Percentiles rank a stretch among this genome's conserved stretches.
These are phyloP conservation scores for Aegilops speltoides DNA, from an alignment of 176 grass and related monocot species.

Conservation along the genomic window DNA sequence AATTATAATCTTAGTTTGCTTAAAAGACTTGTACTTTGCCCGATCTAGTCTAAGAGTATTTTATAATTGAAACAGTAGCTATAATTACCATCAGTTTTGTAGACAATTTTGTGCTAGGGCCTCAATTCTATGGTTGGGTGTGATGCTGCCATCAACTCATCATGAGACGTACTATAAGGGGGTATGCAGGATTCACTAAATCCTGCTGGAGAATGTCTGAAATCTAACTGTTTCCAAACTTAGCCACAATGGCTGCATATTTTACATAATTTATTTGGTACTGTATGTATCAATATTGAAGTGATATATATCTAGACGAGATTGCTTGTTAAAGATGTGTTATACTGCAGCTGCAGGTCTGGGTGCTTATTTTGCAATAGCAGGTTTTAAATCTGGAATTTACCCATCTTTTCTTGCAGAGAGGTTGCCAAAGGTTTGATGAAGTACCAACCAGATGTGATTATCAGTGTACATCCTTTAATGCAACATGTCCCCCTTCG, in stretches of 20 bases:
- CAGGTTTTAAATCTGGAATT: slow-evolving; percentile 14
- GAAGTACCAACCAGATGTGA: slow-evolving; percentile 98
- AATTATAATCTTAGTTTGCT: background rate
- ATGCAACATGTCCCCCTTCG: slow-evolving; percentile 98
- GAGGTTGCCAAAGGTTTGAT: slow-evolving; percentile 97
- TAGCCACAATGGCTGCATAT: background rate
- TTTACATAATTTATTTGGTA: background rate
- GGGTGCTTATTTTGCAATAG: background rate
- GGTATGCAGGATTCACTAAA: background rate
- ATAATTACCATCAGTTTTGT: background rate
- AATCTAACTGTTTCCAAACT: background rate
- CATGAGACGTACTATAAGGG: background rate
- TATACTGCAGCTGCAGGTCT: background rate
- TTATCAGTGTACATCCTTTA: slow-evolving; percentile 98
- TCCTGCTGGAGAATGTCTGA: slow-evolving; percentile 1
- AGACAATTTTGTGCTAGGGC: slow-evolving; percentile 1
- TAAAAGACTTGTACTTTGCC: background rate
- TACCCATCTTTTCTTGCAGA: slow-evolving; percentile 39
- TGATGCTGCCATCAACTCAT: background rate
- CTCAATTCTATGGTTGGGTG: background rate
- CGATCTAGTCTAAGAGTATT: background rate
- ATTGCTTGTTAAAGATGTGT: slow-evolving; percentile 13
- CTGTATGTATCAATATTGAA: slow-evolving; percentile 1
- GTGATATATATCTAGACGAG: background rate
- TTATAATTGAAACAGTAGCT: slow-evolving; percentile 9